phyloP scores from a whole-genome alignment of 1,139 yeast genomes.

The Debaryomycetaceae sp. region DNA sequence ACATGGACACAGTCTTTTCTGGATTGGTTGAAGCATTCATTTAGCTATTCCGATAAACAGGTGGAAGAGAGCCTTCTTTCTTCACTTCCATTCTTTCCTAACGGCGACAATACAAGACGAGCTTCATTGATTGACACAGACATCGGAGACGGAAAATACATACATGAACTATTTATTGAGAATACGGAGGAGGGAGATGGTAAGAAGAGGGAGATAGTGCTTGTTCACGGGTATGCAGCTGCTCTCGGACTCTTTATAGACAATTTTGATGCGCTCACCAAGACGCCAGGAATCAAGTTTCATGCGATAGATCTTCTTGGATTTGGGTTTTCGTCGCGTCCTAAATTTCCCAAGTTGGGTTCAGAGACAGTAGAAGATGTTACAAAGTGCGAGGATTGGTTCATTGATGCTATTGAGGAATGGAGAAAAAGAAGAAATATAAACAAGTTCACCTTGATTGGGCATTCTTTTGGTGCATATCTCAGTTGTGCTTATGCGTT shows the following conservation, averaged over 20 bases:
- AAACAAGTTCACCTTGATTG: constrained; percentile 66
- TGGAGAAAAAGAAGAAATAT: constrained; percentile 69
- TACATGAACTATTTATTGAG: constrained; percentile 57
- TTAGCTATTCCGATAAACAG: constrained; percentile 22
- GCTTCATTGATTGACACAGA: constrained; percentile 50
- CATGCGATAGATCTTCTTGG: constrained; percentile 48
- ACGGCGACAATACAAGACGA: constrained; percentile 45
- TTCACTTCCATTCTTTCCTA: constrained; percentile 57
- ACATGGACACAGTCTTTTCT: constrained; percentile 30
- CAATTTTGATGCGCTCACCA: constrained; percentile 37
- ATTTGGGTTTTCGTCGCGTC: constrained; percentile 44
- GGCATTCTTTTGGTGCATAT: constrained; percentile 94
- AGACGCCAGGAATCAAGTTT: constrained; percentile 40
- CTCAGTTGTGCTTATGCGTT: constrained; percentile 74
- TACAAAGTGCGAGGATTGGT: constrained; percentile 64
- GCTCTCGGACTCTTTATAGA: constrained; percentile 43
- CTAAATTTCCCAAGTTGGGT: constrained; percentile 34
- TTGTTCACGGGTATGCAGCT: constrained; percentile 49
- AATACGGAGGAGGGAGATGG: constrained; percentile 26
- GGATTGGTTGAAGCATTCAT: constrained; percentile 39
- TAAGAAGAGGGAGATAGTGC: constrained; percentile 29
- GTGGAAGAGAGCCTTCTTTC: constrained; percentile 39
- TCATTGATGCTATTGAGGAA: constrained; percentile 74
- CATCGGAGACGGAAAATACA: constrained; percentile 42
- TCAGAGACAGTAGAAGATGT: constrained; percentile 28